phyloP scores from a whole-genome alignment of 805 yeast genomes.

The Saccharomycopsis sp. region DNA sequence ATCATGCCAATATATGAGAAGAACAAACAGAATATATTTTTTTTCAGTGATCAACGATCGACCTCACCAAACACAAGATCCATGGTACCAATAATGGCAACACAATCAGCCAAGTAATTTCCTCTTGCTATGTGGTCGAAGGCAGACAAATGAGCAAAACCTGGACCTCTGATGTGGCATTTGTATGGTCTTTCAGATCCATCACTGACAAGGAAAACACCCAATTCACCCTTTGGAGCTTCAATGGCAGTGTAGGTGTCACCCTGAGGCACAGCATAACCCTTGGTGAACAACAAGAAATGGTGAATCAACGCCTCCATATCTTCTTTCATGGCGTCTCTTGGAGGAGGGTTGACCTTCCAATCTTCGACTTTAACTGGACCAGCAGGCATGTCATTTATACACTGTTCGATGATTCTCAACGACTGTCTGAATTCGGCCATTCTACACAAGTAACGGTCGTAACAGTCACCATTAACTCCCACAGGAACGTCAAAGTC shows the following conservation, averaged over 20 bases:
- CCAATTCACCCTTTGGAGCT: conserved; percentile 96
- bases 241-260: conserved; percentile 88
- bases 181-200: conserved; percentile 88
- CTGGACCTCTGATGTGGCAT: conserved; percentile 92
- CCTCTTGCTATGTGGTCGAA: conserved; percentile 84
- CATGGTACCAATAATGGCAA: conserved; percentile 92
- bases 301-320: conserved; percentile 92
- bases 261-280: conserved; percentile 83
- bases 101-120: conserved; percentile 84
- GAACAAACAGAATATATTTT: background rate
- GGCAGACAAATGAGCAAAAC: conserved; percentile 85
- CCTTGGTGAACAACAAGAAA: conserved; percentile 81
- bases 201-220: conserved; percentile 80
- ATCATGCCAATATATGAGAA: background rate
- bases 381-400: conserved; percentile 87
- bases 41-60: conserved; percentile 49
- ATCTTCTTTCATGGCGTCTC: conserved; percentile 78
- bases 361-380: conserved; percentile 88
- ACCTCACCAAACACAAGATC: conserved; percentile 93
- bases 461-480: conserved; percentile 83
- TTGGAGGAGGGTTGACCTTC: conserved; percentile 78
- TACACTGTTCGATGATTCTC: conserved; percentile 84
- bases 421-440: conserved; percentile 87
- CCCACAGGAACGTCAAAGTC: conserved; percentile 89
- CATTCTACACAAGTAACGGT: conserved; percentile 83